Evolutionary conservation across 164 flowering plant genomes (phyloP).

Genomic region (Euptelea pleiosperma): DNA sequence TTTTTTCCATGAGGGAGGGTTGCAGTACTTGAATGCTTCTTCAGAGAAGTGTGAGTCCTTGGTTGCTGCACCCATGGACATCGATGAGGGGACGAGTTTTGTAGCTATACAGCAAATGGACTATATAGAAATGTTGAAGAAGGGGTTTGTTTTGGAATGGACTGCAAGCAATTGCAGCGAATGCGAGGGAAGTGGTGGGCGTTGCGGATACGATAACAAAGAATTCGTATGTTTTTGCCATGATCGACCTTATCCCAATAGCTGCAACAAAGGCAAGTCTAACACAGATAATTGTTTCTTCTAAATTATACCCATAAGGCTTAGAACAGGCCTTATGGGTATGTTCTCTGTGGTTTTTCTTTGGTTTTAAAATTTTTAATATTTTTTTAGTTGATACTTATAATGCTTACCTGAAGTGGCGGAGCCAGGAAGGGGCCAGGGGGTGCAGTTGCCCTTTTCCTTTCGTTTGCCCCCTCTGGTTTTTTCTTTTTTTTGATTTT

Average conservation of each 20-base stretch:
- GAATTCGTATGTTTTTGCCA: conserved; percentile 42
- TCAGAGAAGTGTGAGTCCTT: conserved; percentile 25
- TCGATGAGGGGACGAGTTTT: not conserved
- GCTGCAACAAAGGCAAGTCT: conserved; percentile 24
- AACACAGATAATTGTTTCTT: too few species aligned
- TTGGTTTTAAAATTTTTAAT: too few species aligned
- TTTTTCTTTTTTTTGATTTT: too few species aligned
- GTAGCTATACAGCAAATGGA: conserved; percentile 13
- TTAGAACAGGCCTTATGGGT: too few species aligned
- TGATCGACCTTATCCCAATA: conserved; percentile 30
- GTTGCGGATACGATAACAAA: conserved; percentile 38
- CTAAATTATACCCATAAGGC: too few species aligned
- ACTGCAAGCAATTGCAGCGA: conserved; percentile 33
- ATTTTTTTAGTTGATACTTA: too few species aligned
- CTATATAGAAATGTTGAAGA: conserved; percentile 19
- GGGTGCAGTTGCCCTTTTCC: too few species aligned
- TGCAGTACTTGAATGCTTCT: conserved; percentile 22
- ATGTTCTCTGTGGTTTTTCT: too few species aligned
- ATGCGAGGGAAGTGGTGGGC: conserved; percentile 37
- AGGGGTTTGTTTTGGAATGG: conserved; percentile 53
- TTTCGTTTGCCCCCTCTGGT: too few species aligned
- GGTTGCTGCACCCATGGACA: conserved; percentile 32
- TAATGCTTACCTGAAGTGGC: too few species aligned
- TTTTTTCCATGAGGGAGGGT: conserved; percentile 25
- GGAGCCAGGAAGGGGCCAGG: too few species aligned